A percentile compares a stretch with the other conserved stretches of the same genome.
Evolutionary conservation across 192 early-diverging fungal species (phyloP).

Genomic region (Mortierella hygrophila): DNA sequence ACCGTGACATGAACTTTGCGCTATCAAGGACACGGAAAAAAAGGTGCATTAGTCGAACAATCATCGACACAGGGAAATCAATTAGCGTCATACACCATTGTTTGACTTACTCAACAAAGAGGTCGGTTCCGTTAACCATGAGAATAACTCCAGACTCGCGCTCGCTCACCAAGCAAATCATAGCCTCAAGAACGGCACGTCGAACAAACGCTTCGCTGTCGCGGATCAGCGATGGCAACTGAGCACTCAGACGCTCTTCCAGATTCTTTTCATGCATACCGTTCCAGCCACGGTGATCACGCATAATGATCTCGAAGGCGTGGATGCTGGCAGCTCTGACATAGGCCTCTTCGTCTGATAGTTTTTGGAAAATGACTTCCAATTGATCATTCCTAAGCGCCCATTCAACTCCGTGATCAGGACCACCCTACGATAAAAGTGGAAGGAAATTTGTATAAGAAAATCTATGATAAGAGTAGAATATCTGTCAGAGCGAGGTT

Average conservation of each 20-base stretch:
- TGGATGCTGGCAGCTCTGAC: slow-evolving; percentile 65
- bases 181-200: slow-evolving; percentile 63
- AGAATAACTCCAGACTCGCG: slow-evolving; percentile 61
- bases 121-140: slow-evolving; percentile 43
- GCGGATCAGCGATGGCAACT: slow-evolving; percentile 59
- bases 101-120: slow-evolving; percentile 38
- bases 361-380: slow-evolving; percentile 50
- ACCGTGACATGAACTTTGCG: slow-evolving; percentile 45
- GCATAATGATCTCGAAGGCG: slow-evolving; percentile 59
- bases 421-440: slow-evolving; percentile 16
- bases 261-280: slow-evolving; percentile 56
- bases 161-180: slow-evolving; percentile 61
- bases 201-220: slow-evolving; percentile 68
- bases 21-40: slow-evolving; percentile 15
- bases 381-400: slow-evolving; percentile 57
- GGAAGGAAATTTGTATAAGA: neutral
- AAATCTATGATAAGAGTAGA: neutral
- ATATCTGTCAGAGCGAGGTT: neutral
- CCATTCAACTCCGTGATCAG: slow-evolving; percentile 55
- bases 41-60: neutral
- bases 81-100: neutral
- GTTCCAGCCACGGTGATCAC: slow-evolving; percentile 61
- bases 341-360: slow-evolving; percentile 64
- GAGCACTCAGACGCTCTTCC: slow-evolving; percentile 42
- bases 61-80: neutral